Evolutionary conservation across 2,329 filamentous ascomycete genomes (phyloP), one percentile per base, ranked within the genome.

Genomic region (Reticulascus tulasneorum): DNA sequence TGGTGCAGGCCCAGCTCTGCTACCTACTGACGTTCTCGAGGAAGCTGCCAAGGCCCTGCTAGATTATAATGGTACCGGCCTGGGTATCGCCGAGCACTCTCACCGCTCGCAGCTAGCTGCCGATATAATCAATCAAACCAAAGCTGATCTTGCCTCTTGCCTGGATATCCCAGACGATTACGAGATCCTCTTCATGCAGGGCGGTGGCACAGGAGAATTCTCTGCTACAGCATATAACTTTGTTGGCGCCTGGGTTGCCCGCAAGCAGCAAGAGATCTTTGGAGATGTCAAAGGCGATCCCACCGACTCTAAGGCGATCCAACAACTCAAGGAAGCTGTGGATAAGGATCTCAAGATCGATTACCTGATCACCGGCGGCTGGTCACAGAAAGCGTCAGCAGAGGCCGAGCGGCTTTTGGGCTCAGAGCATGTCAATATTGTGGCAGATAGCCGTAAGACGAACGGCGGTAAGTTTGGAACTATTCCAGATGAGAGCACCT

Each of bases 301-400:
- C 25, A 67, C 73, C 19, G 62, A 73, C 22, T 61, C 67, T 10
- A 68, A 68, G 9, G 60, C 79, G 27, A 58, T 84, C 10, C 66
- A 78, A 40, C 67, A 75, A 48, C 71, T 82, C 42, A 66, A 86
- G 42, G 71, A 74, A 43, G 76, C 78, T 35, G 74, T 90, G 6
- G 72, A 82, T 33, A 67, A 77, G 37, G 77, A 91, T 40, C 67
- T 96, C 48, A 85, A 83, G 66, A 59, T 94, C 28, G 91, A 97
- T 63, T 97, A 96, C 63, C 64, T 96, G 29, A 79, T 96, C 35
- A 96, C 91, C 4, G 91, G 91, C 35, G 80, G 83, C 36, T 97
- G 89, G 64, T 94, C 86, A 13, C 70, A 87, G 48, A 96, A 97
- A 66, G 90, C 90, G 10, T 82, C 79, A 23, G 83, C 89, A 58